These are phyloP conservation scores for Pistacia vera DNA, from an alignment of 345 rosid species.

Conservation along the genomic window DNA sequence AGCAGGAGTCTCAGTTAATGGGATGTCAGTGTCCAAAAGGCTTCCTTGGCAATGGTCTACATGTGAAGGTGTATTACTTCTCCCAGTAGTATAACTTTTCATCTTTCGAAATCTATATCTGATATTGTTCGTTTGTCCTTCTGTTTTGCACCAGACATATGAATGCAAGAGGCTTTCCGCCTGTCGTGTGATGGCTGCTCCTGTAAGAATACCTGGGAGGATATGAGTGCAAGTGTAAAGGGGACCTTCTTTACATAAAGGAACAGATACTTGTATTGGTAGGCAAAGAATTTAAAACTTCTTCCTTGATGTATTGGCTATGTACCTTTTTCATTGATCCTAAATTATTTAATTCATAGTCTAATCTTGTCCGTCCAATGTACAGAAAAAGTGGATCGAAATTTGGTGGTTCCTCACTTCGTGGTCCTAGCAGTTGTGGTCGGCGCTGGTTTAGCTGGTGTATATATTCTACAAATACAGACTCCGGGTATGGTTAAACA, in stretches of 20 bases:
- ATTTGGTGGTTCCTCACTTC: slow-evolving; percentile 69
- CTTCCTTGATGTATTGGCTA: neutral
- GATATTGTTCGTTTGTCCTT: neutral
- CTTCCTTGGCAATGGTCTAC: slow-evolving; percentile 64
- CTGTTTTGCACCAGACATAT: slow-evolving; percentile 51
- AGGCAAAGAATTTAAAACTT: neutral
- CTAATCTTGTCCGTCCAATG: neutral
- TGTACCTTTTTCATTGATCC: neutral
- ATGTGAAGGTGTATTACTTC: slow-evolving; percentile 57
- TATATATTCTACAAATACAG: slow-evolving; percentile 96
- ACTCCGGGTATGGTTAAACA: slow-evolving; percentile 65
- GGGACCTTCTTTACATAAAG: slow-evolving; percentile 65
- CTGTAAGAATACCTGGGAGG: slow-evolving; percentile 83
- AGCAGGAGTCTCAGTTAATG: slow-evolving; percentile 54
- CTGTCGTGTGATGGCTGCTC: slow-evolving; percentile 91
- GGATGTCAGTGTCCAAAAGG: slow-evolving; percentile 92
- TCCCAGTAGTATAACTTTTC: neutral
- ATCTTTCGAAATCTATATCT: neutral
- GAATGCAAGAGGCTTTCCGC: slow-evolving; percentile 75
- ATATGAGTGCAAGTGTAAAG: slow-evolving; percentile 85
- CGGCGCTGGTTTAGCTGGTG: slow-evolving; percentile 57
- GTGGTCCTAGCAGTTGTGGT: slow-evolving; percentile 61
- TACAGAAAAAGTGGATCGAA: slow-evolving; percentile 74
- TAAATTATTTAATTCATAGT: too few species aligned
- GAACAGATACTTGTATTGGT: slow-evolving; percentile 95